Conservation (phyloP, 257 asterid species). For the Salvia miltiorrhiza region DNA sequence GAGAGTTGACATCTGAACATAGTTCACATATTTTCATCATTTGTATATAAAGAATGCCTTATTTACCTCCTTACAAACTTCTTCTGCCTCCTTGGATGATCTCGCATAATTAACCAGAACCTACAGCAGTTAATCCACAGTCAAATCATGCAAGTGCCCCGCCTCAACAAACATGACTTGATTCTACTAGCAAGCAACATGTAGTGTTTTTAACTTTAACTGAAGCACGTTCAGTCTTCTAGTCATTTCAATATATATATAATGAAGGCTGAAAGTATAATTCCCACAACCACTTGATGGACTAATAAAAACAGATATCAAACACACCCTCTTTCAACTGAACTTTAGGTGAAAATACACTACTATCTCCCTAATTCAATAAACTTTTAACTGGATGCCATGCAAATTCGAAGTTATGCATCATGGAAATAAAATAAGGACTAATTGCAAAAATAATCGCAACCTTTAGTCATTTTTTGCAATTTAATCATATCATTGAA, state of each 20-base stretch:
- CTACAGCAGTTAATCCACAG: constrained; percentile 37
- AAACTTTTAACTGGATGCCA: background rate
- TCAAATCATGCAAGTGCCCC: constrained; percentile 12
- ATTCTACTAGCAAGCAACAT: background rate
- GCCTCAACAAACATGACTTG: background rate
- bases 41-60: background rate
- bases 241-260: background rate
- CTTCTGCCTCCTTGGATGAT: constrained; percentile 94
- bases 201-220: background rate
- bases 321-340: background rate
- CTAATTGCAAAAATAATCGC: background rate
- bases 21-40: background rate
- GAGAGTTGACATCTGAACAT: background rate
- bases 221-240: background rate
- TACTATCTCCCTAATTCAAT: background rate
- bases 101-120: constrained; percentile 94
- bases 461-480: background rate
- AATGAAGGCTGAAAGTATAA: background rate
- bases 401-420: background rate
- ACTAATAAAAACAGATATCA: background rate
- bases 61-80: constrained; percentile 71
- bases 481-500: background rate
- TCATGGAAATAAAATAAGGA: background rate
- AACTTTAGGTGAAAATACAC: background rate
- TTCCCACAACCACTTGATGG: background rate